These are phyloP conservation scores for Cercophora scortea DNA, from an alignment of 495 filamentous ascomycete species.

Conservation along the genomic window DNA sequence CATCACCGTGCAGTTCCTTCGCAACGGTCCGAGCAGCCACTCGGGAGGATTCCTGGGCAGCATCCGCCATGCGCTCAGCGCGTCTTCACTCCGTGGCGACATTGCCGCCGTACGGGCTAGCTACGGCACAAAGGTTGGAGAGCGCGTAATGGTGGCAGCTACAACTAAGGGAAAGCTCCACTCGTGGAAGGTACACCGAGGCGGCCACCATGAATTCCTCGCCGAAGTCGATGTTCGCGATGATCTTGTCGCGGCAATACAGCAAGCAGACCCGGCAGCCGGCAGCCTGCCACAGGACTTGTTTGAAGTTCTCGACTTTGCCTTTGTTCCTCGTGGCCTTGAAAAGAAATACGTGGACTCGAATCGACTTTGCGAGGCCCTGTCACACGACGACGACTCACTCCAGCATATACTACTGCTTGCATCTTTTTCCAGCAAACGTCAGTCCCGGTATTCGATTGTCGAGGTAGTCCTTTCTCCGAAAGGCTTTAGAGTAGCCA, in stretches of 20 bases:
- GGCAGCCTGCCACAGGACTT: conserved; percentile 24
- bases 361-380: conserved; percentile 32
- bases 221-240: conserved; percentile 37
- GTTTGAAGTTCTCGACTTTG: conserved; percentile 42
- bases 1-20: conserved; percentile 67
- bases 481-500: conserved; percentile 33
- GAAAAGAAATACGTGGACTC: conserved; percentile 32
- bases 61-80: conserved; percentile 61
- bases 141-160: conserved; percentile 73
- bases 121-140: conserved; percentile 61
- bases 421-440: conserved; percentile 24
- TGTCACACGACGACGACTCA: conserved; percentile 30
- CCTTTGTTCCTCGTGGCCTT: conserved; percentile 35
- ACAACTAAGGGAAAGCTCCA: conserved; percentile 68
- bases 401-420: conserved; percentile 38
- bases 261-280: conserved; percentile 19
- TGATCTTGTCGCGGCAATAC: conserved; percentile 24
- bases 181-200: conserved; percentile 80
- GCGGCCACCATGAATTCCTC: conserved; percentile 55
- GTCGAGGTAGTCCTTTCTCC: conserved; percentile 36
- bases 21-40: conserved; percentile 43
- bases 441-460: conserved; percentile 31
- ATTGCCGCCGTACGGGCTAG: conserved; percentile 70
- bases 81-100: conserved; percentile 59
- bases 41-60: conserved; percentile 64